Conservation (phyloP, 2,329 filamentous ascomycete species). For the Diplodia mutila region DNA sequence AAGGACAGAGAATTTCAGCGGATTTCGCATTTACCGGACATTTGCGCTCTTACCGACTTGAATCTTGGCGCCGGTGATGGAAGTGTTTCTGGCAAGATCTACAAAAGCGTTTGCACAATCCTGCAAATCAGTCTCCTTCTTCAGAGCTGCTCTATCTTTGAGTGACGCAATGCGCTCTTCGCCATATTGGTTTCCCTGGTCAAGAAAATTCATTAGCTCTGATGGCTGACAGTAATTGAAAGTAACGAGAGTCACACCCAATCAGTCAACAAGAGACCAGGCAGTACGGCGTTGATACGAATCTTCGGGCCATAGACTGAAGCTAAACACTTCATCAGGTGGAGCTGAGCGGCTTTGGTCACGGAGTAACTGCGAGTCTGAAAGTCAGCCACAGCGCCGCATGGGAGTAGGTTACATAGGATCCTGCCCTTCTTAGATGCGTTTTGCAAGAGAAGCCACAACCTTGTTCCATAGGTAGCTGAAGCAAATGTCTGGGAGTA, state of each 20-base stretch:
- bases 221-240: background rate
- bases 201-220: background rate
- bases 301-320: constrained; percentile 61
- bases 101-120: constrained; percentile 62
- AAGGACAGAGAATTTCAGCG: background rate
- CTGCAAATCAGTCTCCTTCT: constrained; percentile 58
- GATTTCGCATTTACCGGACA: background rate
- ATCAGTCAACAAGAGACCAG: constrained; percentile 65
- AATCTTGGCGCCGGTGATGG: constrained; percentile 53
- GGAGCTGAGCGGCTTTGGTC: constrained; percentile 64
- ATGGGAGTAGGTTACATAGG: background rate
- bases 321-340: constrained; percentile 65
- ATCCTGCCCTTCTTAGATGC: background rate
- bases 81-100: constrained; percentile 58
- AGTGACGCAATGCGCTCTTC: constrained; percentile 60
- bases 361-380: constrained; percentile 62
- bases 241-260: constrained; percentile 55
- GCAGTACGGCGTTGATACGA: constrained; percentile 63
- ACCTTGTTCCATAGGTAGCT: background rate
- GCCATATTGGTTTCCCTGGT: constrained; percentile 50
- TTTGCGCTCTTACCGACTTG: constrained; percentile 44
- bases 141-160: constrained; percentile 62
- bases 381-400: background rate
- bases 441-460: background rate
- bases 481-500: background rate